A percentile compares a stretch with the other conserved stretches of the same genome.
These are phyloP conservation scores for Neurospora sp. DNA, from an alignment of 495 filamentous ascomycete genomes.

Conservation along the genomic window DNA sequence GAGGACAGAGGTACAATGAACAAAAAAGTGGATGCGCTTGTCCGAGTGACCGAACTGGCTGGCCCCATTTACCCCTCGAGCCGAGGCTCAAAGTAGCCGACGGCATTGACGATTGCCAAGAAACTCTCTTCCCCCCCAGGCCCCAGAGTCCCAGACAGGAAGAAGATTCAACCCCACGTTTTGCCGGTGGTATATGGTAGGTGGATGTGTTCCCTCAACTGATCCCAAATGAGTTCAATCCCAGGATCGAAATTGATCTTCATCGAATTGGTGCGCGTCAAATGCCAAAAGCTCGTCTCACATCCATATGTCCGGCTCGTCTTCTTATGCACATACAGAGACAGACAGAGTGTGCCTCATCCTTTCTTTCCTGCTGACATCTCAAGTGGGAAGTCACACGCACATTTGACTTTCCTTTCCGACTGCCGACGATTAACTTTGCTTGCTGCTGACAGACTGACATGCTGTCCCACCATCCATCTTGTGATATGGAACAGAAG, in stretches of 20 bases:
- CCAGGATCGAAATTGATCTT: background rate
- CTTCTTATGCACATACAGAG: background rate
- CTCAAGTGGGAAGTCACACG: background rate
- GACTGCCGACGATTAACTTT: background rate
- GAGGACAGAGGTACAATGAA: background rate
- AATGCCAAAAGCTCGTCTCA: background rate
- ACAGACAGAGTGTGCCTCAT: background rate
- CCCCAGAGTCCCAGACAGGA: background rate
- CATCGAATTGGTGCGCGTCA: background rate
- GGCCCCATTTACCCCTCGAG: conserved; percentile 9
- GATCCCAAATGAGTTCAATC: background rate
- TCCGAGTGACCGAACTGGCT: conserved; percentile 8
- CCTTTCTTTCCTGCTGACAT: background rate
- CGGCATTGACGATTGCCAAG: background rate
- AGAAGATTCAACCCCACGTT: background rate
- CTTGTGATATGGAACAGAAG: background rate
- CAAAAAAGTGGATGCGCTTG: conserved; percentile 8
- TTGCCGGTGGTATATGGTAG: background rate
- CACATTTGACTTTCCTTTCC: background rate
- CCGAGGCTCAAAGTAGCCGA: conserved; percentile 19
- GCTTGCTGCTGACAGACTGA: background rate
- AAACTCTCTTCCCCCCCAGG: background rate
- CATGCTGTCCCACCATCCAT: background rate
- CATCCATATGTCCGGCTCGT: background rate
- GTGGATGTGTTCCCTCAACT: background rate